Base-by-base conservation (phyloP, 192 early-diverging fungal genomes). In the Jimgerdemannia lactiflua region DNA sequence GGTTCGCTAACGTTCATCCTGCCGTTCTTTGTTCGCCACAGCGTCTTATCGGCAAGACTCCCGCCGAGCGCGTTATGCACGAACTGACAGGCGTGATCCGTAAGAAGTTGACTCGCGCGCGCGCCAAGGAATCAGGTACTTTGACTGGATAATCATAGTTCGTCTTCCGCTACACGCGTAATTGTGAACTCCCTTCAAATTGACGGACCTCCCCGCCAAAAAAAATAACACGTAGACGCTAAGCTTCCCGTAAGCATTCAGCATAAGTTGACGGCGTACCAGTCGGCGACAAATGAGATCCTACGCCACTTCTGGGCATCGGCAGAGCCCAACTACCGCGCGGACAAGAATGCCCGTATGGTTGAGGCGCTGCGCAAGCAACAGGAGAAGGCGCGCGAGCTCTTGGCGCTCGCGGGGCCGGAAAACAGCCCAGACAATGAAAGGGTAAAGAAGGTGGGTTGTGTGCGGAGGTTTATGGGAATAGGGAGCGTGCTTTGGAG, bases 291-390 rank as follows among this genome's bases (percentile, higher is more conserved):
- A 19, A 89, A 86, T 66, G 87, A 89, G 65, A 83, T 87, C 43
- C 74, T 89, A 29, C 77, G 86, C 11, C 88, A 89, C 76, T 89
- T 87, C 43, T 89, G 86, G 86, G 73, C 88, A 7, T 87, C 86
- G 0, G 79, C 75, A 39, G 72, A 76, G 43, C 71, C 80, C 3
- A 29, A 29, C 29, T 85, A 89, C 54, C 82, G 82, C 71, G 70
- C 76, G 6, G 80, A 80, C 4, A 89, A 89, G 63, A 84, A 89
- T 65, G 39, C 43, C 2, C 78, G 86, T 4, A 86, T 89, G 85
- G 70, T 85, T 3, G 85, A 87, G 29, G 73, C 78, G 14, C 64
- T 89, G 3, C 83, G 77, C 59, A 83, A 73, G 41, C 79, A 86
- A 39, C 77, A 78, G 17, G 77, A 79, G 19, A 84, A 88, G 71